These are phyloP conservation scores for Serendipita sp. DNA, from an alignment of 768 basidiomycete genomes.

Conservation along the genomic window DNA sequence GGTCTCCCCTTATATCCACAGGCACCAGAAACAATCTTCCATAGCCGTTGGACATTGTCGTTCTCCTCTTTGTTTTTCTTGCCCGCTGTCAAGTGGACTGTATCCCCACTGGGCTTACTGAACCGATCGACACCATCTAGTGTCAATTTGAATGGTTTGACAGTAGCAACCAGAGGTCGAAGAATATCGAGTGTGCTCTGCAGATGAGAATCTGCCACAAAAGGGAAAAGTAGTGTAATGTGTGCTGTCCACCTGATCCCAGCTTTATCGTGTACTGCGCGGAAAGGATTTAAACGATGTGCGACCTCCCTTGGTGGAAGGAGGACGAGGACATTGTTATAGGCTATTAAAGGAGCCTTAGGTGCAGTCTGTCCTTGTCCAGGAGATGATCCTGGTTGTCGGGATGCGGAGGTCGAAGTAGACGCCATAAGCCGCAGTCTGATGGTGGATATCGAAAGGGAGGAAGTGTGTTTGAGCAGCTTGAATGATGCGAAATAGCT, in stretches of 20 bases:
- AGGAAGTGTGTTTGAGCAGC: no score
- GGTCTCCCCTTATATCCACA: conserved; percentile 12
- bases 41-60: conserved; percentile 10
- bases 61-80: not conserved
- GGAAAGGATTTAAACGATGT: conserved; percentile 10
- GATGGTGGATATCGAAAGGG: no score
- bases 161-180: conserved; percentile 3
- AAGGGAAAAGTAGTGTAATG: conserved; percentile 14
- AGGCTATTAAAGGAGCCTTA: not conserved
- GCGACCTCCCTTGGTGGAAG: conserved; percentile 12
- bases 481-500: no score
- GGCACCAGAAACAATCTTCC: conserved; percentile 10
- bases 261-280: conserved; percentile 13
- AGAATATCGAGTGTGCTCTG: not conserved
- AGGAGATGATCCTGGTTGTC: not conserved
- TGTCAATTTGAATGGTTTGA: conserved; percentile 12
- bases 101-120: conserved; percentile 11
- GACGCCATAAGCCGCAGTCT: not conserved
- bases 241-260: conserved; percentile 15
- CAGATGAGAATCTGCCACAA: conserved; percentile 9
- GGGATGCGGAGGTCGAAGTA: not conserved
- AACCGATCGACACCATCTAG: conserved; percentile 12
- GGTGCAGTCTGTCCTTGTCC: not conserved
- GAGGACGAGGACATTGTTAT: conserved; percentile 12
- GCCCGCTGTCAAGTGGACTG: conserved; percentile 12